Conservation (phyloP, 2,329 filamentous ascomycete species). For the Talaromyces islandicus region DNA sequence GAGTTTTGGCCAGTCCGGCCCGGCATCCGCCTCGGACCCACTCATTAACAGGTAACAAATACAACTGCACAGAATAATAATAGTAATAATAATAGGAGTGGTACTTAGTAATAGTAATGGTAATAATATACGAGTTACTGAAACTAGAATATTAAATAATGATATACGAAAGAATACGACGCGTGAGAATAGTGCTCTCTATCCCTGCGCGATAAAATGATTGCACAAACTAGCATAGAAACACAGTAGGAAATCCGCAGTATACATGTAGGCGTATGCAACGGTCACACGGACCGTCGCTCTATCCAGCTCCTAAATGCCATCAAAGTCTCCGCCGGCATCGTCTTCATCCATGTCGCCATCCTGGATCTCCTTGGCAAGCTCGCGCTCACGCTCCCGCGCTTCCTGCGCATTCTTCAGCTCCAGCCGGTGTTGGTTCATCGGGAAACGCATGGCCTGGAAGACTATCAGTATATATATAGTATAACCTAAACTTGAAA, state of each 20-base stretch:
- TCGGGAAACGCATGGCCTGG: constrained; percentile 95
- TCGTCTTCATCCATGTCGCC: constrained; percentile 96
- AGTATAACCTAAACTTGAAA: neutral
- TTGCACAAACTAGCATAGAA: neutral
- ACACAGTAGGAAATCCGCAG: constrained; percentile 3
- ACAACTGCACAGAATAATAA: no score
- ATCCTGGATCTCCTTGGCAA: constrained; percentile 98
- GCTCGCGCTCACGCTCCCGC: constrained; percentile 89
- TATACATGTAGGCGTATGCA: constrained; percentile 8
- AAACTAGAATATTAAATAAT: no score
- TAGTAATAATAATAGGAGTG: no score
- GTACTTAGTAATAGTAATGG: no score
- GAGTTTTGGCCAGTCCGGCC: neutral
- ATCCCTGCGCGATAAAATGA: neutral
- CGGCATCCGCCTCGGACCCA: neutral
- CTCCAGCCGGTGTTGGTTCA: constrained; percentile 97
- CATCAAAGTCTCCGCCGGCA: constrained; percentile 77
- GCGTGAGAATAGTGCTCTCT: neutral
- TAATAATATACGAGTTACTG: no score
- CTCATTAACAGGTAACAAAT: neutral
- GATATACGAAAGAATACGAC: neutral
- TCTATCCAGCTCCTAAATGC: constrained; percentile 4
- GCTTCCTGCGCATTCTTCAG: constrained; percentile 98
- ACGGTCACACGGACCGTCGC: neutral
- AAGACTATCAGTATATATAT: constrained; percentile 14